Evolutionary conservation across 2,329 filamentous ascomycete species (phyloP), one percentile per base, ranked within the genome.

Genomic region (Verticillium longisporum): DNA sequence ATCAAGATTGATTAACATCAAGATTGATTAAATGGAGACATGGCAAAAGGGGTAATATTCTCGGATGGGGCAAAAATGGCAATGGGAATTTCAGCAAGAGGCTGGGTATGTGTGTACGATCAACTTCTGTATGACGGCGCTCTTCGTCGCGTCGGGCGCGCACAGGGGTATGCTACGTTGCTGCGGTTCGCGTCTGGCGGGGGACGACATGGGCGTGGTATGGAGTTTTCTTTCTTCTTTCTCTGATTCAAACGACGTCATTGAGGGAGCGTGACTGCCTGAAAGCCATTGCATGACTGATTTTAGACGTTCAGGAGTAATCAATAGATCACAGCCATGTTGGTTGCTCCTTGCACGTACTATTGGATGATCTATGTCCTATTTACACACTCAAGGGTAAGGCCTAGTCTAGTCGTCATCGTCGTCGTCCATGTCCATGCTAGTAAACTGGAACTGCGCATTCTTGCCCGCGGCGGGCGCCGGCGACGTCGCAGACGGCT

Each of bases 21-120:
- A 99, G 81, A 92, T 99, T 66, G 95, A 99, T 73, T 99, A 78
- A 74, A 62, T 3, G 9, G 4, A n/a, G 21, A 5, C 41, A 50
- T 21, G 7, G 18, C n/a, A n/a, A n/a, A 26, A n/a, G n/a, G 18
- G 41, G 18, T 6, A 41, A 26, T 2, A 26, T 2, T 26, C 41
- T 9, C 34, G 41, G 9, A 14, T 18, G 1, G 41, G n/a, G 18
- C 7, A 3, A 26, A 21, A 21, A 10, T 6, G 9, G 18, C 10
- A 26, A 26, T 26, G 41, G 41, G 11, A 36, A 3, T 13, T 7
- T 18, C 18, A 21, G 41, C 41, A 10, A n/a, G n/a, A 6, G 18
- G 41, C 41, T 13, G 41, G 41, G 21, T 50, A 50, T 21, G 41
- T 13, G 41, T 50, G 41, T 50, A 50, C 41, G 41, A 50, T 10